Evolutionary conservation across 164 flowering plant species (phyloP), one percentile per base, ranked within the genome.

Genomic region (Echeveria elegans): DNA sequence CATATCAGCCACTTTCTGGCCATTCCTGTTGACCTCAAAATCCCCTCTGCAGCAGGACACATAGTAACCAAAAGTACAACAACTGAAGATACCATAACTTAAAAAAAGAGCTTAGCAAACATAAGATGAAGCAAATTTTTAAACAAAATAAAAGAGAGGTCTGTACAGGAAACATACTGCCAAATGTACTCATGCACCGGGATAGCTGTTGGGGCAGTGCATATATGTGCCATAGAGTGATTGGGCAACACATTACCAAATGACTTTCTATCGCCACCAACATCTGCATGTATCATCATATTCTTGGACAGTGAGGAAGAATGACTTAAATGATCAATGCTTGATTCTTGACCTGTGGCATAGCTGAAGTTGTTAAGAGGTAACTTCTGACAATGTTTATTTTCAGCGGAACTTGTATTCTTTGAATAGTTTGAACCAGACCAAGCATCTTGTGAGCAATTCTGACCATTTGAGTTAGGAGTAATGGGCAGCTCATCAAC

Each of bases 101-200:
- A 56, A 21, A 63, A 66, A n/a, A 38, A 45, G 2, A 65, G 66
- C 3, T 15, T 65, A 16, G 21, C 11, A 31, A 18, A 6, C 14
- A 41, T 43, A 11, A 65, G n/a, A n/a, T n/a, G n/a, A 63, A 34
- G 6, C 34, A n/a, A 32, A 6, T 36, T 67, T 32, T 6, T 68
- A 19, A 12, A 6, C 23, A 12, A 28, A 37, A 40, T 6, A 28
- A 65, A 36, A 2, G 36, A 62, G 26, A 10, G 58, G 12, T 62
- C 36, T 61, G 60, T 36, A 48, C 72, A 67, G 32, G 73, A 52
- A 66, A 63, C 96, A 65, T 89, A 95, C 99, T 85, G 86, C 99
- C 99, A 95, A 67, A 86, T 85, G 71, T 68, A 82, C 48, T 87
- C 96, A 71, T 77, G 87, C 68, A 85, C 90, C 24, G 99, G 99